Evolutionary conservation across 2,329 filamentous ascomycete genomes (phyloP), one percentile per base, ranked within the genome.

Genomic region (Didymellaceae sp.): DNA sequence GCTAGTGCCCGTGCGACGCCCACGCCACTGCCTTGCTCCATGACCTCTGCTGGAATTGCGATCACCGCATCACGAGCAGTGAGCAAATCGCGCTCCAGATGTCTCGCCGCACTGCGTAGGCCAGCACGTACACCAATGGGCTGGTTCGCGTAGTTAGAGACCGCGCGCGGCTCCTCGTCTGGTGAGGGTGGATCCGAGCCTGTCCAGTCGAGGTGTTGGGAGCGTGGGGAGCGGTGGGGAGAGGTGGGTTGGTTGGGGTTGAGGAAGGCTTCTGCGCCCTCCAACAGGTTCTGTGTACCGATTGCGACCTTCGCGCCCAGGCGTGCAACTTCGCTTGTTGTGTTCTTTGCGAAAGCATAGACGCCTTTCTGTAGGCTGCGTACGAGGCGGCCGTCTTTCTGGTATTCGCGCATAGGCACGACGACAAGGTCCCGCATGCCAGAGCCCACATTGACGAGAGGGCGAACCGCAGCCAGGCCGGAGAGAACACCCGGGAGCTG

Each of bases 251-350:
- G 38, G 66, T 66, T 61, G 0, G 77, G 74, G 5, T 74, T 74
- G 30, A 97, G 80, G 55, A 97, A 80, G 14, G 85, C 89, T 72
- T 99, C 95, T 0, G 92, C 91, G 14, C 89, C 89, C 67, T 96
- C 89, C 1, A 99, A 82, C 13, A 92, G 86, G n/a, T 89, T 94
- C 66, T 97, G 94, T 3, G 95, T 96, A 25, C 94, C 94, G 40
- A 97, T 90, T 0, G 93, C 93, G 41, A 97, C 80, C 73, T 97
- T 97, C 35, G 94, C 94, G 10, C 94, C 93, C 0, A 99, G 80
- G 65, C 94, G 94, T 57, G 96, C 89, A n/a, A 97, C 81, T 68
- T 97, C 94, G 0, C 89, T 95, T 2, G 92, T 92, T 0, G 94
- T 99, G 1, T 91, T 97, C 66, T 89, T 92, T 26, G 90, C 92